Evolutionary conservation across 352 stramenopile genomes (phyloP).

Genomic region (Plasmopara muralis): DNA sequence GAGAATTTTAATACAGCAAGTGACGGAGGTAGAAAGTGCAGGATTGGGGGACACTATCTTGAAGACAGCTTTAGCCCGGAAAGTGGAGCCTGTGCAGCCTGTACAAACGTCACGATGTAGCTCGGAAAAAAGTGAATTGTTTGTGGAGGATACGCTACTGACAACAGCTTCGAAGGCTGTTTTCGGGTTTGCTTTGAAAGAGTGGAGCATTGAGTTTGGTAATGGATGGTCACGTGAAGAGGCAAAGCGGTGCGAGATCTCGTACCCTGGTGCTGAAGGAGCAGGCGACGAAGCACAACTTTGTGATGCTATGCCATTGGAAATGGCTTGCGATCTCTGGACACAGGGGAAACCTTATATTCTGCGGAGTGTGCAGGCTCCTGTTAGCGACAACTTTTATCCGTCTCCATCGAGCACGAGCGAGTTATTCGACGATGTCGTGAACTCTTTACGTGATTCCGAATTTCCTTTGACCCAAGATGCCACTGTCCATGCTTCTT

Average conservation of each 20-base stretch:
- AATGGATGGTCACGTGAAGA: conserved; percentile 17
- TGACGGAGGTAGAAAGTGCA: conserved; percentile 3
- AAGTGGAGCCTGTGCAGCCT: conserved; percentile 20
- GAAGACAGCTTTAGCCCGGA: conserved; percentile 21
- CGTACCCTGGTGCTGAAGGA: conserved; percentile 4
- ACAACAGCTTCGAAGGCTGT: conserved; percentile 18
- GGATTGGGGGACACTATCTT: conserved; percentile 21
- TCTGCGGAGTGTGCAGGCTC: conserved; percentile 8
- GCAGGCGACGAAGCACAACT: conserved; percentile 1
- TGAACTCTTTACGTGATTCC: conserved; percentile 8
- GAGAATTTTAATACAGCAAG: conserved; percentile 29
- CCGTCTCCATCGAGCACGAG: conserved; percentile 5
- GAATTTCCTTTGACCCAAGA: conserved; percentile 9
- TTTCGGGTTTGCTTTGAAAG: conserved; percentile 26
- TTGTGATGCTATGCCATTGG: conserved; percentile 20
- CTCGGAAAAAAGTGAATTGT: not conserved
- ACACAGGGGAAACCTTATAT: conserved; percentile 19
- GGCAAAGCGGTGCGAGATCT: conserved; percentile 15
- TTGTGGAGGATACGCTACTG: conserved; percentile 12
- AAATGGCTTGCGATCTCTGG: conserved; percentile 27
- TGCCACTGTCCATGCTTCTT: conserved; percentile 19
- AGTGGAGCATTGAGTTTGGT: conserved; percentile 24
- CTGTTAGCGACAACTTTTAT: not conserved
- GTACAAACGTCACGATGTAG: conserved; percentile 19
- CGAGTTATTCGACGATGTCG: conserved; percentile 14